Evolutionary conservation across 495 filamentous ascomycete genomes (phyloP), one percentile per base, ranked within the genome.

Genomic region (Usnea hakonensis): DNA sequence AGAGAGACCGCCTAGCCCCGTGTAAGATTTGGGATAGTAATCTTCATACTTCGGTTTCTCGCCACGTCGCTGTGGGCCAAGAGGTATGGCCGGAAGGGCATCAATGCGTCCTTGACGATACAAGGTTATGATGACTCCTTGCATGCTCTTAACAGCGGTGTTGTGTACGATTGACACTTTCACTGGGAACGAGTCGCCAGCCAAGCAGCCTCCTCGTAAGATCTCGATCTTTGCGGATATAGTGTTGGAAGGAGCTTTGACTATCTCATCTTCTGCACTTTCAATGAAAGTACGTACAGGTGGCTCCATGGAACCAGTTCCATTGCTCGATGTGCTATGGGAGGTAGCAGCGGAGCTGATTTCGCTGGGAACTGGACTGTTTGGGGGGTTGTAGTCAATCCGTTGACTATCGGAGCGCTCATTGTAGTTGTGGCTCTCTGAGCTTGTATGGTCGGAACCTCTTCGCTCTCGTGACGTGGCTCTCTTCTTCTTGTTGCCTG

Each of bases 71-170:
- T 84, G 75, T 14, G 77, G 74, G 26, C 85, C 86, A 5, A 90
- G 72, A 7, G 85, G 80, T 58, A 87, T 78, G 23, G 79, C 80
- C 3, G 93, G 91, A 64, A 91, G 84, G 50, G 92, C 85, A 69
- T 98, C 95, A 33, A 97, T 93, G 13, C 91, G 87, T 11, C 91
- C 91, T 73, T 95, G 88, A 48, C 94, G 84, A 71, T 96, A 96
- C 6, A 98, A 77, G 2, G 94, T 98, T 33, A 96, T 79, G 61
- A 98, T 94, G 55, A 97, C 88, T 0, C 94, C 94, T 67, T 92
- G 87, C 76, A 95, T 78, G 69, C 89, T 97, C 70, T 89, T 90
- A 69, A 97, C 86, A 56, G 84, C 83, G 67, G 92, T 93, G 55
- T 83, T 90, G 67, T 97, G 95, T 68, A 89, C 85, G 63, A 98